phyloP scores from a whole-genome alignment of 1,284 basidiomycete genomes.

The Rhodotorula sp. region DNA sequence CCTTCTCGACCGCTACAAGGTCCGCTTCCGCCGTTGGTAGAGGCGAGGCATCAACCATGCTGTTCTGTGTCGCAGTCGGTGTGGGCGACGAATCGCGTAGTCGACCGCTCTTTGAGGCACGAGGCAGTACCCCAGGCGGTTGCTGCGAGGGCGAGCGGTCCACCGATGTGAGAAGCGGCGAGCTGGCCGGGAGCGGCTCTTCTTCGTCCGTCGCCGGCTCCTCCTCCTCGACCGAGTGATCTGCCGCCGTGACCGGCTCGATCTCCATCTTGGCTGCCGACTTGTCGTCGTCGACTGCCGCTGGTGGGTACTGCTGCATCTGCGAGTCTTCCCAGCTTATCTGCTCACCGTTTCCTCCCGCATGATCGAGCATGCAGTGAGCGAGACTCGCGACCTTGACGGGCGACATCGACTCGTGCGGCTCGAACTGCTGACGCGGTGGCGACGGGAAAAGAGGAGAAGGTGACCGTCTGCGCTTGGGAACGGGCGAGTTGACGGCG shows the following conservation, averaged over 20 bases:
- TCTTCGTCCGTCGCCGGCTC: conserved; percentile 6
- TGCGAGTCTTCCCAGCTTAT: conserved; percentile 16
- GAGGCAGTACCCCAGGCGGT: neutral
- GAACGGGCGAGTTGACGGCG: neutral
- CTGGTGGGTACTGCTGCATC: neutral
- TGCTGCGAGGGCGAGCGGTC: neutral
- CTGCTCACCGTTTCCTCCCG: neutral
- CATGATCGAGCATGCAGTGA: conserved; percentile 19
- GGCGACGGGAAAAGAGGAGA: neutral
- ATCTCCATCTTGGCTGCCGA: neutral
- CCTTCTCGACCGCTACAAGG: too few species aligned
- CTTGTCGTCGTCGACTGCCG: too few species aligned
- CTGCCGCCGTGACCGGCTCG: neutral
- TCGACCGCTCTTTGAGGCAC: neutral
- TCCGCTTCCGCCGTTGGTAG: too few species aligned
- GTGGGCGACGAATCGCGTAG: neutral
- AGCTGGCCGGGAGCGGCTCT: neutral
- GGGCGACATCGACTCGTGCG: neutral
- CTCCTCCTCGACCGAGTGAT: neutral
- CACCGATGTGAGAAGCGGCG: neutral
- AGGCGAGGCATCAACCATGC: too few species aligned
- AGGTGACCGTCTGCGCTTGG: neutral
- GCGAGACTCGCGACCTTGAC: conserved; percentile 1
- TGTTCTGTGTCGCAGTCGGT: neutral
- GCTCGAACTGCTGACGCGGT: neutral